phyloP scores from a whole-genome alignment of 2,329 filamentous ascomycete genomes.

The Fusarium marasasianum region DNA sequence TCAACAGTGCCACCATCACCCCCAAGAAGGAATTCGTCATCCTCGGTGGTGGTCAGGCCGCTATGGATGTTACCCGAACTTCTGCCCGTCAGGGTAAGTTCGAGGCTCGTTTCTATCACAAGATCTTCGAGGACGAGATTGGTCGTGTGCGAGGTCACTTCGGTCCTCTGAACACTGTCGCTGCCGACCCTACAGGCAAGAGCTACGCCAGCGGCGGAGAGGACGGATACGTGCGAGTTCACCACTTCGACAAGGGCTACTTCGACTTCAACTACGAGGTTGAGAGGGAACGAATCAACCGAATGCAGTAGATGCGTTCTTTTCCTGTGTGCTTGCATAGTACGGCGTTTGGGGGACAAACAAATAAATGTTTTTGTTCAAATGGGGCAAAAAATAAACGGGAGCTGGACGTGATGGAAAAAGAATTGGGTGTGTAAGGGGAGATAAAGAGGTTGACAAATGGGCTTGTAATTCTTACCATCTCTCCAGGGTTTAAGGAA shows the following conservation, averaged over 20 bases:
- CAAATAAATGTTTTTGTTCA: slow-evolving; percentile 46
- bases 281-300: slow-evolving; percentile 79
- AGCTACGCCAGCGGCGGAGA: slow-evolving; percentile 96
- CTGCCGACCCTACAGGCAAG: slow-evolving; percentile 89
- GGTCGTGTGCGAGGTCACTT: slow-evolving; percentile 97
- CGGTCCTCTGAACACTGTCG: slow-evolving; percentile 95
- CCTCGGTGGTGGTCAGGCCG: slow-evolving; percentile 95
- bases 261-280: slow-evolving; percentile 99
- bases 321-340: slow-evolving; percentile 55
- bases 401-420: slow-evolving; percentile 26
- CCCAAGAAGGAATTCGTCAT: slow-evolving; percentile 98
- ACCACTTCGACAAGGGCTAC: slow-evolving; percentile 98
- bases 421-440: slow-evolving; percentile 26
- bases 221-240: slow-evolving; percentile 97
- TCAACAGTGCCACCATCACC: slow-evolving; percentile 95
- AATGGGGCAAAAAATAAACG: slow-evolving; percentile 43
- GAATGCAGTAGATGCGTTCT: slow-evolving; percentile 49
- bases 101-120: slow-evolving; percentile 99
- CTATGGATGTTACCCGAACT: slow-evolving; percentile 98
- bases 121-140: slow-evolving; percentile 98
- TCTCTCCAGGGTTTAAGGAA: slow-evolving; percentile 44
- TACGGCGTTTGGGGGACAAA: slow-evolving; percentile 51
- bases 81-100: slow-evolving; percentile 97
- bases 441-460: slow-evolving; percentile 35
- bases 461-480: slow-evolving; percentile 46